These are phyloP conservation scores for Picochlorum costavermella DNA, from an alignment of 139 green algal genomes.

Conservation along the genomic window DNA sequence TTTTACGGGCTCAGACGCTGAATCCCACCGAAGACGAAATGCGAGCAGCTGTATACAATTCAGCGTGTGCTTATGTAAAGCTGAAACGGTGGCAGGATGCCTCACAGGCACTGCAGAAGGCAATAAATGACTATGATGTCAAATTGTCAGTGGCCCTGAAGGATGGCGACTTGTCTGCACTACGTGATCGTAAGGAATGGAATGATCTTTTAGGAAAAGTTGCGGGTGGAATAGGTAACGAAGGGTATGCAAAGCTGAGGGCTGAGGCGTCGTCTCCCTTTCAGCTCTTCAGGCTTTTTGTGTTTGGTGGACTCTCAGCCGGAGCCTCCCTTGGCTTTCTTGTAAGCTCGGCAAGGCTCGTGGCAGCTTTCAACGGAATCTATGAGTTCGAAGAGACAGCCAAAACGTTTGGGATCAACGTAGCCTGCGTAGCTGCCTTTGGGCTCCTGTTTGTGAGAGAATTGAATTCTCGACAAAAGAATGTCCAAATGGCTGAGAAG, in stretches of 20 bases:
- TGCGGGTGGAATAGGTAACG: slow-evolving; percentile 38
- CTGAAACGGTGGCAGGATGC: slow-evolving; percentile 69
- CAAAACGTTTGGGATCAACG: slow-evolving; percentile 79
- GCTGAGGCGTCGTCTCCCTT: slow-evolving; percentile 68
- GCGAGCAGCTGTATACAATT: slow-evolving; percentile 84
- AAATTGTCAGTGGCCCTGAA: slow-evolving; percentile 71
- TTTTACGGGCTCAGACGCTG: slow-evolving; percentile 55
- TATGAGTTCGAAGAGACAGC: slow-evolving; percentile 61
- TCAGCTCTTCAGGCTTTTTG: slow-evolving; percentile 62
- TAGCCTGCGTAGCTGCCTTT: slow-evolving; percentile 43
- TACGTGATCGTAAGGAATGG: slow-evolving; percentile 82
- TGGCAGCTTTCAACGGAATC: slow-evolving; percentile 45
- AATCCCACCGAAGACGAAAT: slow-evolving; percentile 75
- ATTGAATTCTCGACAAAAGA: slow-evolving; percentile 33
- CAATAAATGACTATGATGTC: slow-evolving; percentile 75
- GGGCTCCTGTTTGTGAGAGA: slow-evolving; percentile 69
- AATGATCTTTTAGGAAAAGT: slow-evolving; percentile 48
- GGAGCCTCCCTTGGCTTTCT: slow-evolving; percentile 70
- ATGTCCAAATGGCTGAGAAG: slow-evolving; percentile 40
- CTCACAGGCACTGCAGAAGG: slow-evolving; percentile 49
- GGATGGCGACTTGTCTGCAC: slow-evolving; percentile 64
- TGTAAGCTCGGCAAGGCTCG: slow-evolving; percentile 57
- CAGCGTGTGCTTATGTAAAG: slow-evolving; percentile 71
- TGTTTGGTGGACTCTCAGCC: slow-evolving; percentile 57
- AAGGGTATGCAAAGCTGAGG: slow-evolving; percentile 49